Percentiles rank a stretch among this genome's conserved stretches.
Evolutionary conservation across 306 rosid genomes (phyloP).

Genomic region (Calophaca sinica): DNA sequence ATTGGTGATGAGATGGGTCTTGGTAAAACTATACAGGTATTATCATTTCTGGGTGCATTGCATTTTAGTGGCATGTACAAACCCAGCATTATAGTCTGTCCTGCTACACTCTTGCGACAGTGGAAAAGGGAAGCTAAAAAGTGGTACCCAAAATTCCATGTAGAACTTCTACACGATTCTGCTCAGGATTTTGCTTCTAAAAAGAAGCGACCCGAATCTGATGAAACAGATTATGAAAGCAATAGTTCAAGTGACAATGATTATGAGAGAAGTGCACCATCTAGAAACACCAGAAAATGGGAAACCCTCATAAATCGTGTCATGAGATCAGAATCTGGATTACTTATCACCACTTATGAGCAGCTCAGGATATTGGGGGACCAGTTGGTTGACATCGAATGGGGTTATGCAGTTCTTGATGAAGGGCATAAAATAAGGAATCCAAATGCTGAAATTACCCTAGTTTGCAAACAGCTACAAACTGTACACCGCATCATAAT

Average conservation of each 20-base stretch:
- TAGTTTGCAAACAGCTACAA: slow-evolving; percentile 93
- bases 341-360: slow-evolving; percentile 95
- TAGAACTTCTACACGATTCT: slow-evolving; percentile 87
- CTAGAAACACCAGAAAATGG: slow-evolving; percentile 76
- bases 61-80: slow-evolving; percentile 92
- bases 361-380: slow-evolving; percentile 87
- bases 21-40: slow-evolving; percentile 93
- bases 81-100: slow-evolving; percentile 91
- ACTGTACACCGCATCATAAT: slow-evolving; percentile 93
- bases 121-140: slow-evolving; percentile 95
- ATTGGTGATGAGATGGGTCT: slow-evolving; percentile 99
- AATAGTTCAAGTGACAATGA: slow-evolving; percentile 68
- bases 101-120: slow-evolving; percentile 92
- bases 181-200: slow-evolving; percentile 67
- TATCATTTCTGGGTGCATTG: slow-evolving; percentile 90
- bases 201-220: slow-evolving; percentile 68
- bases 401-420: slow-evolving; percentile 95
- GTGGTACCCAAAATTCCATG: slow-evolving; percentile 88
- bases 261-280: slow-evolving; percentile 48
- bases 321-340: slow-evolving; percentile 77
- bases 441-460: slow-evolving; percentile 93
- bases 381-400: slow-evolving; percentile 82
- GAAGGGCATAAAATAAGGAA: slow-evolving; percentile 97
- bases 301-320: slow-evolving; percentile 76
- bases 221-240: slow-evolving; percentile 73